phyloP scores from a whole-genome alignment of 495 filamentous ascomycete species.

The Poronia punctata region DNA sequence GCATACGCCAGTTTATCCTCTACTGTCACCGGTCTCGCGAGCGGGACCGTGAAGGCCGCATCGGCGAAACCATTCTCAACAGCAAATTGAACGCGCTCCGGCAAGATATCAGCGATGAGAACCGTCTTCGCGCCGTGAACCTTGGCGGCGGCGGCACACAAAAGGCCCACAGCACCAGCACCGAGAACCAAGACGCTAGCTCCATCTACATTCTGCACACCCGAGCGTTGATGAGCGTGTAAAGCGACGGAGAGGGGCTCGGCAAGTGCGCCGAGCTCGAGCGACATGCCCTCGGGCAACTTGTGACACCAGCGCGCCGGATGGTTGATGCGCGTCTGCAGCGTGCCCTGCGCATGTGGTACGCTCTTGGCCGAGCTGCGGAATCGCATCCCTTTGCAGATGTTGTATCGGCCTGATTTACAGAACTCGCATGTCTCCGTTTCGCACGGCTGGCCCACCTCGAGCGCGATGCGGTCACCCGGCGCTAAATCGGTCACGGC shows the following conservation, averaged over 20 bases:
- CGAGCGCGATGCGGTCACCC: constrained; percentile 74
- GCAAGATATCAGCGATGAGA: constrained; percentile 74
- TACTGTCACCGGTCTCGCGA: constrained; percentile 45
- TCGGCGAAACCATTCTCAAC: constrained; percentile 62
- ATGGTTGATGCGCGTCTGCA: constrained; percentile 74
- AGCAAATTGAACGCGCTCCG: constrained; percentile 64
- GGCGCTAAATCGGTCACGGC: constrained; percentile 33
- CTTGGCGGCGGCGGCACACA: constrained; percentile 63
- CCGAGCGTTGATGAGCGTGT: constrained; percentile 61
- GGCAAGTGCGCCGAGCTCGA: constrained; percentile 64
- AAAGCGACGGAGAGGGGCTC: constrained; percentile 77
- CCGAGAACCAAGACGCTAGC: constrained; percentile 67
- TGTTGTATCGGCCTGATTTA: constrained; percentile 67
- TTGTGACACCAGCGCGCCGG: constrained; percentile 61
- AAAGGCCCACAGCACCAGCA: constrained; percentile 71
- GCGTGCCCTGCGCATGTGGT: constrained; percentile 75
- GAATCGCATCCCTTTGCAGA: constrained; percentile 75
- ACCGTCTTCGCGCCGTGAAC: constrained; percentile 51
- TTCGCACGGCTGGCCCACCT: constrained; percentile 79
- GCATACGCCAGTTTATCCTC: constrained; percentile 56
- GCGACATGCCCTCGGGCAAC: constrained; percentile 55
- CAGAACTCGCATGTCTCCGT: constrained; percentile 61
- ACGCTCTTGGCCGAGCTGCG: constrained; percentile 69
- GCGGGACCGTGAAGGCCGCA: constrained; percentile 52
- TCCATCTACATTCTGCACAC: constrained; percentile 40